Percentiles rank a stretch among this genome's conserved stretches.
Evolutionary conservation across 1,284 basidiomycete species (phyloP).

Genomic region (Singerocomus inundabilis): DNA sequence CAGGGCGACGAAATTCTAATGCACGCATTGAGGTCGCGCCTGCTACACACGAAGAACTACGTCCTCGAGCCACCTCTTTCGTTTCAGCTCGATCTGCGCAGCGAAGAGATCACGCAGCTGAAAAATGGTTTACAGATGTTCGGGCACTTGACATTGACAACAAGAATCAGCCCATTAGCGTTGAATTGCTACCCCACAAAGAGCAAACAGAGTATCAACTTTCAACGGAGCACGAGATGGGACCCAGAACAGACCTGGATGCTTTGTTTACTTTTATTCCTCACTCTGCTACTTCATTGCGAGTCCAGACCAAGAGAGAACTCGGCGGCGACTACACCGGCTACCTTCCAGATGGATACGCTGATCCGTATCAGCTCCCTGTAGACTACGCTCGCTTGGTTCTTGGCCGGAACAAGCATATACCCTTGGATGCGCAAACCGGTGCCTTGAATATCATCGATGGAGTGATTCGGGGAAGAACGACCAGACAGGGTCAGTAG

Average conservation of each 20-base stretch:
- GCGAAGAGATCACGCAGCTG: conserved; percentile 22
- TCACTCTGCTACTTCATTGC: conserved; percentile 6
- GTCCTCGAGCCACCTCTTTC: conserved; percentile 19
- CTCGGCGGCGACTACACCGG: conserved; percentile 52
- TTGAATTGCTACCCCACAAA: conserved; percentile 2
- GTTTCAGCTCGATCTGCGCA: conserved; percentile 25
- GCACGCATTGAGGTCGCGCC: not conserved
- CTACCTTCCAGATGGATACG: conserved; percentile 33
- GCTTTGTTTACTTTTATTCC: conserved; percentile 21
- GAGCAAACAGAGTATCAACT: conserved; percentile 1
- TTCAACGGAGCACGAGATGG: conserved; percentile 21
- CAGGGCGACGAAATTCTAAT: conserved; percentile 1
- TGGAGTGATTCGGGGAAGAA: conserved; percentile 13
- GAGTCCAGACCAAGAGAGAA: conserved; percentile 35
- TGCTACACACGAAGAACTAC: not conserved
- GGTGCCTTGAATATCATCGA: conserved; percentile 35
- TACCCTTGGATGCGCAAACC: conserved; percentile 36
- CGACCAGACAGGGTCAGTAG: conserved; percentile 13
- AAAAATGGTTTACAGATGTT: conserved; percentile 25
- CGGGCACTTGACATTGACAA: conserved; percentile 21
- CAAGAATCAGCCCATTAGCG: not conserved
- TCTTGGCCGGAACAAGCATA: conserved; percentile 44
- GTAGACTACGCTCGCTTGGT: conserved; percentile 41
- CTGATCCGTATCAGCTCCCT: conserved; percentile 28
- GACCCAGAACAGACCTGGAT: conserved; percentile 27